These are phyloP conservation scores for Pseudogymnoascus sp. DNA, from an alignment of 2,329 filamentous ascomycete species.

Conservation along the genomic window DNA sequence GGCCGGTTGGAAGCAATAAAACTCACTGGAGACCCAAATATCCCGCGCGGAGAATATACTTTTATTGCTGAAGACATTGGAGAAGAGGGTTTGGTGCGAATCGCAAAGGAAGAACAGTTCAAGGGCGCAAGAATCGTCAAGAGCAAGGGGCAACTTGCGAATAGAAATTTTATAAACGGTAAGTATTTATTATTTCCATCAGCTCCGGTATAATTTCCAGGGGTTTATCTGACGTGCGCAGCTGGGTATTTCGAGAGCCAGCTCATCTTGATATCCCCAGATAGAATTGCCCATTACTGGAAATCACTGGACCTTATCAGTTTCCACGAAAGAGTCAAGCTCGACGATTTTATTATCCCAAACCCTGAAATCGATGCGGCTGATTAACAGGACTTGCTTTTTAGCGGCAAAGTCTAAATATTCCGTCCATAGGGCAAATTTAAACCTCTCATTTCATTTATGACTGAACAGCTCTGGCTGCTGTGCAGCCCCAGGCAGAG, in stretches of 20 bases:
- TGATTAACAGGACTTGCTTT: neutral
- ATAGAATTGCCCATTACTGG: slow-evolving; percentile 79
- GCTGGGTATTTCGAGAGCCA: slow-evolving; percentile 68
- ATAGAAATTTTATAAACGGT: slow-evolving; percentile 64
- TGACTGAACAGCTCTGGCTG: neutral
- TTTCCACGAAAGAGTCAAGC: slow-evolving; percentile 51
- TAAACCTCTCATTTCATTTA: neutral
- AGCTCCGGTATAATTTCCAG: slow-evolving; percentile 2
- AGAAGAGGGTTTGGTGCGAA: slow-evolving; percentile 51
- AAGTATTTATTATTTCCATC: slow-evolving; percentile 29
- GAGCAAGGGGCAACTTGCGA: slow-evolving; percentile 71
- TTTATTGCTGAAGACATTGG: slow-evolving; percentile 77
- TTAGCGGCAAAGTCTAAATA: neutral
- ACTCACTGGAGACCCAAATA: slow-evolving; percentile 82
- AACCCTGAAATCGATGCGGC: neutral
- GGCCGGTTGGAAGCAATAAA: slow-evolving; percentile 79
- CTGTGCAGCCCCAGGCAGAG: too few relatives aligned
- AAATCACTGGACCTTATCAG: slow-evolving; percentile 52
- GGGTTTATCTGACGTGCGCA: slow-evolving; percentile 29
- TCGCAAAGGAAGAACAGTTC: slow-evolving; percentile 61
- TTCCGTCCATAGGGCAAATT: neutral
- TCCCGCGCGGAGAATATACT: slow-evolving; percentile 76
- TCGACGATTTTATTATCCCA: slow-evolving; percentile 40
- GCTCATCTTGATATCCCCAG: slow-evolving; percentile 68
- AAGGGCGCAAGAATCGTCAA: slow-evolving; percentile 64